Base-by-base conservation (phyloP, 2,329 filamentous ascomycete genomes). In the Daldinia eschscholtzii region DNA sequence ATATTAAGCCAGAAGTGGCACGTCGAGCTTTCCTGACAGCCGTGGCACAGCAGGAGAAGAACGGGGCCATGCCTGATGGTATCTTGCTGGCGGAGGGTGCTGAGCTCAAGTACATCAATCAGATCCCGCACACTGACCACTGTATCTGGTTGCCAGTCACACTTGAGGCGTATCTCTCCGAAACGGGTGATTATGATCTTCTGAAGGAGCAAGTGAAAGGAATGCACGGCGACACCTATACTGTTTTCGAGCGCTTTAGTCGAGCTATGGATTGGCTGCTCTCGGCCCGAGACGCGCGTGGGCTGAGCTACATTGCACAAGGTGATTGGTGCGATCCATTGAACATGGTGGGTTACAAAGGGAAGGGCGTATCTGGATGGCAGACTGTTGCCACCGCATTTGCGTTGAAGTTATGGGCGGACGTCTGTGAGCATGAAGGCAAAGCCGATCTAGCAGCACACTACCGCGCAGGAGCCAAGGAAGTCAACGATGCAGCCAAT, bases 331-430 rank as follows among this genome's bases (percentile, higher is more conserved):
- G 86, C 70, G 86, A 88, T 67, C 86, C 86, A 3, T 86, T 88
- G 83, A 88, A 88, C 76, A 88, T 88, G 86, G 86, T 87, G n/a
- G 86, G 86, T 3, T 86, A 85, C 74, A 87, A 87, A 74, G 86
- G 86, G 42, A 81, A 83, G 60, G 86, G 86, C 26, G 86, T 88
- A 1, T 88, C 86, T 0, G 86, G 85, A 20, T 88, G 86, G 86
- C 81, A 88, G 37, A 88, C 86, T 0, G 79, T 88, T 1, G 86
- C 86, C 5, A 88, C 86, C 0, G 86, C 79, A 0, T 86, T 84
- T 71, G 84, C 86, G 0, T 78, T 85, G 23, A 84, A 83, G 12
- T 75, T 88, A 0, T 88, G 86, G 85, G 85, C 86, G 2, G 73
- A 75, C n/a, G 79, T 87, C 39, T 87, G 85, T 76, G 81, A 84